Base-by-base conservation (phyloP, 164 flowering plant species). In the Platanus orientalis region DNA sequence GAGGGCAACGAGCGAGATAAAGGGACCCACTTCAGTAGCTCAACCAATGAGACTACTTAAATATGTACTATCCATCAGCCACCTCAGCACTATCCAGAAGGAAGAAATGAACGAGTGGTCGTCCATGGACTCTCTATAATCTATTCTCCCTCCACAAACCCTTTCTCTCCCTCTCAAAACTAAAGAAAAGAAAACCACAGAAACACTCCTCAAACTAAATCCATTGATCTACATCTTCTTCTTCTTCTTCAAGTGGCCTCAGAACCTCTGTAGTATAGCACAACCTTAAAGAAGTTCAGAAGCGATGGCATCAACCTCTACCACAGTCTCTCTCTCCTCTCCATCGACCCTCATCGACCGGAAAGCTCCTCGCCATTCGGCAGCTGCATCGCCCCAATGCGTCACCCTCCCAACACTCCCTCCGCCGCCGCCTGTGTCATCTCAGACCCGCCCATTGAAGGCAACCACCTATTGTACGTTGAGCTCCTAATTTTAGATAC, bases 331-430 rank as follows among this genome's bases (percentile, higher is more conserved):
- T 0, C 32, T 84, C 47, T 71, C 90, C 17, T 77, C 88, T n/a
- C n/a, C n/a, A 0, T 71, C 92, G 23, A 57, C 86, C 49, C 64
- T 85, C 49, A 52, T 76, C 3, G 89, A 92, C 30, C 73, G 71
- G 74, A 87, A 80, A 77, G 62, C 82, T 50, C 74, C 80, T 58
- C 85, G 80, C 4, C 88, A 80, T 50, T 59, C 62, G 9, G 24
- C 81, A 0, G 70, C 75, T 0, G 71, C 82, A 1, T 70, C 90
- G 0, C 70, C 85, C 0, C 86, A 76, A 61, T 83, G 86, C 61
- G 78, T 83, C 29, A 63, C 72, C 25, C 81, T 89, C 52, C 89
- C 89, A 6, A 61, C 84, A 6, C 76, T 86, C 66, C 81, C 87
- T 25, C 80, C 80, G 1, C 74, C 76, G 4, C 81, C 81, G n/a